Evolutionary conservation across 2,329 filamentous ascomycete species (phyloP), one percentile per base, ranked within the genome.

Genomic region (Cercospora sojina): DNA sequence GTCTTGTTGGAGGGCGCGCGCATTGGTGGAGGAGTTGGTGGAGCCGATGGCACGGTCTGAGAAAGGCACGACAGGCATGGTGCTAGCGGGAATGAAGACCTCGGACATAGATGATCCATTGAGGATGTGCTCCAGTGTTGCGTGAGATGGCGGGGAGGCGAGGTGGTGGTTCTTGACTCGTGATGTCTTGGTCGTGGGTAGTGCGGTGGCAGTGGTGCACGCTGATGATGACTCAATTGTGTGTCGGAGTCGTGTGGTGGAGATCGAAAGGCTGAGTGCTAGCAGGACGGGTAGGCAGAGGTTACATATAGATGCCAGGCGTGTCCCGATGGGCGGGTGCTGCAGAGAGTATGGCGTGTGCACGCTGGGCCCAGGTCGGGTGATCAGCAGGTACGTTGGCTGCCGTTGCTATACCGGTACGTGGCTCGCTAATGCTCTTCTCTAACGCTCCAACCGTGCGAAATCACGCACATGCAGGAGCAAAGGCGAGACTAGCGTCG

Each of bases 31-130:
- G 47, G 27, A 13, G 67, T 55, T 25, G 64, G 49, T 5, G 61
- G 38, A 23, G 57, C 59, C n/a, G 65, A 47, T 2, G 64, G 66
- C 43, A 61, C 66, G 41, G 63, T 60, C 51, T 69, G 65, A 5
- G 73, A 74, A 41, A 76, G 73, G 64, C 74, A 76, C 65, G 72
- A 70, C 43, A 76, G 67, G 70, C 74, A 76, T 49, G 74, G 73
- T 62, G 73, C 72, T 25, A 70, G 62, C 16, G 74, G 73, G 51
- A 73, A 74, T 6, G 70, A 71, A 16, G 71, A 66, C 29, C 73
- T 67, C 41, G 74, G 74, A 68, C 74, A 76, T 25, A 76, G 72
- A 57, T 76, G 74, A 59, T 76, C 74, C 74, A 76, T 75, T 64
- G 64, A 63, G 31, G 43, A 31, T 12, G 38, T 32, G 29, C 29